Conservation (phyloP, 257 asterid genomes). For the Thymus mandschuricus region DNA sequence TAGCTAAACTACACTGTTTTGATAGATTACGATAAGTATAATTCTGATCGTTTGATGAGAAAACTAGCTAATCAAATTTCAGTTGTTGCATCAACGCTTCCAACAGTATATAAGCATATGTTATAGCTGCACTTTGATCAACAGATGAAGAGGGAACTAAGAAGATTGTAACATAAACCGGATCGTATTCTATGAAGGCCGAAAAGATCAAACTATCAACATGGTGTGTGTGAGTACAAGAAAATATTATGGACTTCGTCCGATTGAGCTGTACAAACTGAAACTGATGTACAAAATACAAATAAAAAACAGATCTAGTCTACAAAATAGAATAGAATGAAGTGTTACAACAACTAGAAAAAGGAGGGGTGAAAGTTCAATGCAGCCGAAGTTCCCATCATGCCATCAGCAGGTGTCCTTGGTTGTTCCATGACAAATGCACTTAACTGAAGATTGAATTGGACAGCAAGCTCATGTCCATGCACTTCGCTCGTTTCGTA, state of each 20-base stretch:
- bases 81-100: too few relatives aligned
- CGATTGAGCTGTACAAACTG: conserved; percentile 2
- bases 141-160: background rate
- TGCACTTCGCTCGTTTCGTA: conserved; percentile 2
- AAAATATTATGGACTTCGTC: background rate
- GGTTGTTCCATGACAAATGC: background rate
- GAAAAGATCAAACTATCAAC: background rate
- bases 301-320: background rate
- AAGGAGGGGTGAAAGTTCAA: background rate
- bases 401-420: conserved; percentile 20
- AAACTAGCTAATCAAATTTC: too few relatives aligned
- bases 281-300: background rate
- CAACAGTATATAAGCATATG: too few relatives aligned
- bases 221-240: background rate
- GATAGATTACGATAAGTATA: too few relatives aligned
- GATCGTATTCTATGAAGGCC: background rate
- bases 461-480: conserved; percentile 23
- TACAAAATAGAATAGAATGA: background rate
- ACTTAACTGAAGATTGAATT: conserved; percentile 15
- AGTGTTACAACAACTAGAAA: conserved; percentile 27
- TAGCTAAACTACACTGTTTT: too few relatives aligned
- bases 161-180: background rate
- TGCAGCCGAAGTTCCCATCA: background rate
- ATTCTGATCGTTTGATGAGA: too few relatives aligned
- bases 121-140: background rate